A percentile compares a stretch with the other conserved stretches of the same genome.
These are phyloP conservation scores for Abortiporus biennis DNA, from an alignment of 1,284 basidiomycete species.

Conservation along the genomic window DNA sequence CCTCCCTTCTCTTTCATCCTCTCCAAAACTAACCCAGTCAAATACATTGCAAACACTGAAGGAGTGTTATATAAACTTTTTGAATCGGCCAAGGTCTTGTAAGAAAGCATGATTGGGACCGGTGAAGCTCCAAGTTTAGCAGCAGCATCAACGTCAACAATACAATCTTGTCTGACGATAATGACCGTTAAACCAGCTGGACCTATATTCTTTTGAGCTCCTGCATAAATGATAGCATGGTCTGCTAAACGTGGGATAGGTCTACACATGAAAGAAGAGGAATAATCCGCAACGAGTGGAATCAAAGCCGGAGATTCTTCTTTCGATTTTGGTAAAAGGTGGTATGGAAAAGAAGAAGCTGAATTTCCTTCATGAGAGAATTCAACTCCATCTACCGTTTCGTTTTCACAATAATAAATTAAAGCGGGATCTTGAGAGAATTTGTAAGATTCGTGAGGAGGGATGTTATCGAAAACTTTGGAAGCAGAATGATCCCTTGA, in stretches of 20 bases:
- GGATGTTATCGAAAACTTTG: slow-evolving; percentile 78
- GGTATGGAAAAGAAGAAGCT: slow-evolving; percentile 80
- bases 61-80: slow-evolving; percentile 94
- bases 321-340: slow-evolving; percentile 47
- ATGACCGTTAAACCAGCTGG: slow-evolving; percentile 91
- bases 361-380: slow-evolving; percentile 57
- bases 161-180: slow-evolving; percentile 89
- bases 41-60: slow-evolving; percentile 89
- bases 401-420: slow-evolving; percentile 99
- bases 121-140: slow-evolving; percentile 69
- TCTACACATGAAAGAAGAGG: slow-evolving; percentile 96
- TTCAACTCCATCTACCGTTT: slow-evolving; percentile 96
- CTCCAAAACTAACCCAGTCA: slow-evolving; percentile 82
- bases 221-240: slow-evolving; percentile 94
- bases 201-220: slow-evolving; percentile 99
- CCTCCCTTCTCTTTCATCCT: slow-evolving; percentile 70
- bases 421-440: slow-evolving; percentile 81
- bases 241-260: slow-evolving; percentile 84
- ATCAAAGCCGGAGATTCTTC: too few relatives aligned
- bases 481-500: slow-evolving; percentile 47
- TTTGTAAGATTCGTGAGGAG: slow-evolving; percentile 66
- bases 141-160: slow-evolving; percentile 83
- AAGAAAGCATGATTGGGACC: slow-evolving; percentile 79
- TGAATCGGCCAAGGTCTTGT: slow-evolving; percentile 80
- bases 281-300: slow-evolving; percentile 93